Evolutionary conservation across 495 filamentous ascomycete species (phyloP).

Genomic region (Daldinia vernicosa): DNA sequence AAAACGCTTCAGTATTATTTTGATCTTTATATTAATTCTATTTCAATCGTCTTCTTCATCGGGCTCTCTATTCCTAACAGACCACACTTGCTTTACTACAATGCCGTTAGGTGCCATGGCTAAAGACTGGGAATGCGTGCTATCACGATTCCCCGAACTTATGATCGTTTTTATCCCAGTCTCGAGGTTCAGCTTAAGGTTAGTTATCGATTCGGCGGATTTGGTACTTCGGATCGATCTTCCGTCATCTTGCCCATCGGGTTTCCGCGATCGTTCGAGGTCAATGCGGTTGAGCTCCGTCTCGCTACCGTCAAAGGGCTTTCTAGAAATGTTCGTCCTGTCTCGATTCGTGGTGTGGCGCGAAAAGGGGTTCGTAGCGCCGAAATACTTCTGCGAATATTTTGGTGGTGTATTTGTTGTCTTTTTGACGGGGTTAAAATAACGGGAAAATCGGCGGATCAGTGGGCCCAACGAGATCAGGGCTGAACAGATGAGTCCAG

Average conservation of each 20-base stretch:
- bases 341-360: constrained; percentile 22
- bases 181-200: constrained; percentile 30
- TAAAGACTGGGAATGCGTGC: constrained; percentile 28
- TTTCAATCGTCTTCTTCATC: constrained; percentile 19
- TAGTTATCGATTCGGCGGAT: constrained; percentile 32
- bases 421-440: constrained; percentile 8
- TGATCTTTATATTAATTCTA: constrained; percentile 1
- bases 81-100: constrained; percentile 43
- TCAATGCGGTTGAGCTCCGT: constrained; percentile 38
- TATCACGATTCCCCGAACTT: constrained; percentile 36
- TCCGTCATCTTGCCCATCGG: constrained; percentile 19
- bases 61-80: constrained; percentile 33
- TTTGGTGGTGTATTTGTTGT: constrained; percentile 9
- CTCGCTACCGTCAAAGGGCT: constrained; percentile 32
- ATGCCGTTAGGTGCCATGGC: constrained; percentile 24
- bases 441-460: constrained; percentile 25
- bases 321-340: constrained; percentile 21
- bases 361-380: constrained; percentile 29
- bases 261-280: constrained; percentile 15
- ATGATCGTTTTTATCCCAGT: constrained; percentile 40
- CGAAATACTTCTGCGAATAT: constrained; percentile 9
- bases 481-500: constrained; percentile 37
- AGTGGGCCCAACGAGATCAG: constrained; percentile 35
- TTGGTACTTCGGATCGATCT: constrained; percentile 37
- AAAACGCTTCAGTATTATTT: neutral